Base-by-base conservation (phyloP, 352 stramenopile species). In the Thalassiosira ordinaria region DNA sequence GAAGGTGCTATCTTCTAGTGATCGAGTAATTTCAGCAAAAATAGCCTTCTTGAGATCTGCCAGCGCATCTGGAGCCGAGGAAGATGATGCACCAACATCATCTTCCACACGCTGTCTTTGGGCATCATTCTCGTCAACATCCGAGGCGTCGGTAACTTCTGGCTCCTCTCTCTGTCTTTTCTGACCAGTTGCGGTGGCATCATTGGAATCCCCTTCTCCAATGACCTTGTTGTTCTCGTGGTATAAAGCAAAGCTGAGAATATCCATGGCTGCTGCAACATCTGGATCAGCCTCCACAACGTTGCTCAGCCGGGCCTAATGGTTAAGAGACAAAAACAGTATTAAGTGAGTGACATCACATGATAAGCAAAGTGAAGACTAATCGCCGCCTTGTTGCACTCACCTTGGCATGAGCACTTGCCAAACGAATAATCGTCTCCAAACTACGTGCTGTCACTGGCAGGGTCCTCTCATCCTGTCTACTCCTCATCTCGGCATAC, bases 371-470 rank as follows among this genome's bases (percentile, higher is more conserved):
- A n/a, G n/a, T n/a, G n/a, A n/a, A n/a, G n/a, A n/a, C n/a, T n/a
- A n/a, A n/a, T n/a, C n/a, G n/a, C n/a, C n/a, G n/a, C n/a, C n/a
- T n/a, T n/a, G n/a, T n/a, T n/a, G n/a, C n/a, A 81, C 97, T 94
- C 20, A 95, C 88, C 86, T 99, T 99, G 2, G 98, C 97, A 76
- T 99, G 97, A 14, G 98, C 98, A 31, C 95, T 99, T 2, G 96
- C 94, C 14, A 99, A 81, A 88, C 98, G 97, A 91, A 99, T 99
- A n/a, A 99, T 91, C 27, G 97, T 99, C 85, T 99, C 98, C 51
- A 99, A 86, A 80, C 94, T 98, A 95, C 98, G 97, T 9, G 97
- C 97, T 13, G 98, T 99, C 27, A 99, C 97, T 8, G 91, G 91
- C 9, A 95, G 67, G 18, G 91, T 95, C 82, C 77, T 93, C 60